Evolutionary conservation across 129 eudicot species (phyloP).

Genomic region (Silybum marianum): DNA sequence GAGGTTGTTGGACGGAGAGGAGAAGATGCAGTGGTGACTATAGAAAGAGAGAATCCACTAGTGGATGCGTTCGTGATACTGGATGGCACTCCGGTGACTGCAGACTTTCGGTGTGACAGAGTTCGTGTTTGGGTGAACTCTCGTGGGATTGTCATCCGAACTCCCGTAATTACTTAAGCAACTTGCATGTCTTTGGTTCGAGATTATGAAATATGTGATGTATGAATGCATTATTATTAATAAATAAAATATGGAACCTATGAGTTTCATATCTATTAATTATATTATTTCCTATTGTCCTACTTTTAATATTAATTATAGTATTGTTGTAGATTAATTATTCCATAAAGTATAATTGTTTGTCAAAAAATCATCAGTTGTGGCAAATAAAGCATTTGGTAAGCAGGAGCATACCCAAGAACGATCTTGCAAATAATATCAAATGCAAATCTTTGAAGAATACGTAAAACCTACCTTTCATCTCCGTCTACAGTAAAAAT

Average conservation of each 20-base stretch:
- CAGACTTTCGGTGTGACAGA: conserved; percentile 49
- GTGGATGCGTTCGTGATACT: conserved; percentile 49
- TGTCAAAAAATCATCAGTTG: no score
- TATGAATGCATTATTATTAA: neutral
- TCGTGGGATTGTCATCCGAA: conserved; percentile 36
- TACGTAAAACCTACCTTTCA: no score
- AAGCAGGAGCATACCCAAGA: no score
- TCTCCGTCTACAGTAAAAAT: no score
- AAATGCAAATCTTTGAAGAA: no score
- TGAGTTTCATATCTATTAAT: neutral
- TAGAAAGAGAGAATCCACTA: conserved; percentile 50
- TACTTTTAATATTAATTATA: no score
- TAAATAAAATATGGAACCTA: neutral
- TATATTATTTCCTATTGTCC: neutral
- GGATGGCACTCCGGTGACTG: conserved; percentile 42
- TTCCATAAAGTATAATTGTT: no score
- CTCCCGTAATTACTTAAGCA: conserved; percentile 39
- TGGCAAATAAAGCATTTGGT: no score
- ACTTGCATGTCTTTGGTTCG: neutral
- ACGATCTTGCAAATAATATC: no score
- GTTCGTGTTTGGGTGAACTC: conserved; percentile 55
- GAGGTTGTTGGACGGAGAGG: conserved; percentile 52
- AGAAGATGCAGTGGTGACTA: conserved; percentile 32
- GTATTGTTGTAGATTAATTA: no score
- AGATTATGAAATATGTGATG: neutral